A percentile compares a stretch with the other conserved stretches of the same genome.
Conservation (phyloP, 2,329 filamentous ascomycete species). For the Fusarium proliferatum region DNA sequence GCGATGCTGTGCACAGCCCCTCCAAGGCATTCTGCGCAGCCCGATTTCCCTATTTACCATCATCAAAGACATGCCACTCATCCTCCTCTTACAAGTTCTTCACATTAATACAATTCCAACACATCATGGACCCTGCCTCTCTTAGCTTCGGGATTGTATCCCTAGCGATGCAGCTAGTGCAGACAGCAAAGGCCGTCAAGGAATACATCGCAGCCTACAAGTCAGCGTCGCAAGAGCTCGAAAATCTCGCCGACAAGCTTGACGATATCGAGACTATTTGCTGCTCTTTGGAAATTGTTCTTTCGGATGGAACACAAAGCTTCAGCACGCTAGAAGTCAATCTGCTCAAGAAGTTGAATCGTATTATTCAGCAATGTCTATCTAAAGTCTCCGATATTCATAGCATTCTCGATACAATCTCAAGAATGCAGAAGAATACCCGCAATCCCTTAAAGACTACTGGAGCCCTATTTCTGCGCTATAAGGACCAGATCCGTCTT, state of each 20-base stretch:
- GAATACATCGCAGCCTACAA: slow-evolving; percentile 13
- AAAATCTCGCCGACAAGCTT: background rate
- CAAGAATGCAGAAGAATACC: background rate
- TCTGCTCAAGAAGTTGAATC: slow-evolving; percentile 1
- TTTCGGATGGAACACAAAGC: background rate
- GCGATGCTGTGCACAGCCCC: background rate
- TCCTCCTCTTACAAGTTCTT: too few relatives aligned
- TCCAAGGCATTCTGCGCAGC: background rate
- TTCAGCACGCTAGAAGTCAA: background rate
- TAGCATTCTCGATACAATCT: background rate
- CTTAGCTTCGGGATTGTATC: slow-evolving; percentile 22
- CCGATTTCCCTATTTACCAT: background rate
- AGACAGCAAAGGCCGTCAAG: background rate
- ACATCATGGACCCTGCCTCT: slow-evolving; percentile 20
- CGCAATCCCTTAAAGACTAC: background rate
- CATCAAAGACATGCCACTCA: background rate
- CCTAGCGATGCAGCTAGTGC: slow-evolving; percentile 19
- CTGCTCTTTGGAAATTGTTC: background rate
- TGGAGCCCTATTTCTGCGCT: slow-evolving; percentile 3
- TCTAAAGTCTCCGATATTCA: background rate
- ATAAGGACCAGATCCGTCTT: background rate
- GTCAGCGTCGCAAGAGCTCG: slow-evolving; percentile 19
- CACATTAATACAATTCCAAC: too few relatives aligned
- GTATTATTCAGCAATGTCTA: background rate
- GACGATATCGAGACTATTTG: slow-evolving; percentile 22